Base-by-base conservation (phyloP, 768 basidiomycete genomes). In the Tylopilus balloui region DNA sequence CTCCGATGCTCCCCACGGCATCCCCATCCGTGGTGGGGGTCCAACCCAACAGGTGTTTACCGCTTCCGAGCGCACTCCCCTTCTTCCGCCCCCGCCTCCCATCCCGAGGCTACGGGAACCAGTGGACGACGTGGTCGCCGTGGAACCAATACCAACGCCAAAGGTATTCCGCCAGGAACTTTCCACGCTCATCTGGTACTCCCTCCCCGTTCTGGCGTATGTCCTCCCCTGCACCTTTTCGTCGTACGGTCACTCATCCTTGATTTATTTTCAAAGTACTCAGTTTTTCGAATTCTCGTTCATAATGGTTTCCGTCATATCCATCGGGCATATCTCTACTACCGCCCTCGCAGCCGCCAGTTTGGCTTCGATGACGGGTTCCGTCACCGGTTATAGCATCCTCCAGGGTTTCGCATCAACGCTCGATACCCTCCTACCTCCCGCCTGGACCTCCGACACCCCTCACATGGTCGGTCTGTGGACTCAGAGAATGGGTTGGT, bases 341-440 rank as follows among this genome's bases (percentile, higher is more conserved):
- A 81, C 79, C 1, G 89, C 92, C 19, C 79, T 98, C 0, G 95
- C 95, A 2, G 92, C 90, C 0, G 81, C 86, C 21, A 84, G 80
- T 17, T 68, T 88, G 11, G 85, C 79, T 2, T 82, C 80, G 11
- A 86, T 88, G 84, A 86, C 85, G 0, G 82, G 81, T 17, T 79
- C 77, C 44, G 81, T 84, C 11, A 64, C 66, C 1, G 66, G 66
- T 24, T 64, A 73, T 40, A 87, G 84, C 54, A 84, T 95, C 47
- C 71, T 93, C 6, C 86, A 87, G 55, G 92, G 92, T 17, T 80
- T 95, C 47, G 73, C 81, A 8, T 88, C 86, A 42, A 84, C 91
- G 0, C 80, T 99, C 17, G 96, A 99, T 65, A 94, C 94, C 0
- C 78, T 99, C 59, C 80, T 97, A 9, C 95, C 96, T 1, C 82